A percentile compares a stretch with the other conserved stretches of the same genome.
phyloP scores from a whole-genome alignment of 73 alveolate genomes.

The Tetrahymena elliotti region DNA sequence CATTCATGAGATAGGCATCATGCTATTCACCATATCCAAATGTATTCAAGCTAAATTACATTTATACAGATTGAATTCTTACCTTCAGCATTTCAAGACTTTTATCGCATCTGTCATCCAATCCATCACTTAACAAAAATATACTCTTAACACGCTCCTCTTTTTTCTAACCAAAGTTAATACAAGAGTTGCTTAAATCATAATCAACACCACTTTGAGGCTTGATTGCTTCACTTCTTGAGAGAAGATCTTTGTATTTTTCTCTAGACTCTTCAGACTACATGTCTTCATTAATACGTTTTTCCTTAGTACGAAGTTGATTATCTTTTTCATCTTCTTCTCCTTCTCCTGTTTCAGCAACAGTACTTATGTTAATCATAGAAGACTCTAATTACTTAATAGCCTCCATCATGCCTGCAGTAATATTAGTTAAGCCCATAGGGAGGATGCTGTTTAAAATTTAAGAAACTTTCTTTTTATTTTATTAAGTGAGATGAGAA shows the following conservation, averaged over 20 bases:
- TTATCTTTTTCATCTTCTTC: not conserved
- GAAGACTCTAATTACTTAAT: not conserved
- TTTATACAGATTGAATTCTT: not conserved
- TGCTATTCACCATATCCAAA: constrained; percentile 80
- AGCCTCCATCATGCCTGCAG: not conserved
- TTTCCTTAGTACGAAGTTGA: not conserved
- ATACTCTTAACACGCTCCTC: not conserved
- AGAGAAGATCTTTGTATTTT: not conserved
- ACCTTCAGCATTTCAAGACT: not conserved
- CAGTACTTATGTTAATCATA: not conserved
- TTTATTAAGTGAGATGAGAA: not conserved
- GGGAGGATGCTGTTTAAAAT: not conserved
- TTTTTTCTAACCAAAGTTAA: not conserved
- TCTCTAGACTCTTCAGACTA: not conserved
- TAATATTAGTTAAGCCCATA: not conserved
- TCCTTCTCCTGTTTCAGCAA: not conserved
- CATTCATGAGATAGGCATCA: constrained; percentile 63
- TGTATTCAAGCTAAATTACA: constrained; percentile 23
- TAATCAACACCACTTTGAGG: not conserved
- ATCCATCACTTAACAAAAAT: not conserved
- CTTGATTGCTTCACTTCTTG: not conserved
- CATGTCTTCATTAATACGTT: not conserved
- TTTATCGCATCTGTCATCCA: not conserved
- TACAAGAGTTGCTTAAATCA: not conserved
- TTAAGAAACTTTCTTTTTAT: not conserved